Evolutionary conservation across 2,329 filamentous ascomycete species (phyloP), one percentile per base, ranked within the genome.

Genomic region (Beauveria rudraprayagi): DNA sequence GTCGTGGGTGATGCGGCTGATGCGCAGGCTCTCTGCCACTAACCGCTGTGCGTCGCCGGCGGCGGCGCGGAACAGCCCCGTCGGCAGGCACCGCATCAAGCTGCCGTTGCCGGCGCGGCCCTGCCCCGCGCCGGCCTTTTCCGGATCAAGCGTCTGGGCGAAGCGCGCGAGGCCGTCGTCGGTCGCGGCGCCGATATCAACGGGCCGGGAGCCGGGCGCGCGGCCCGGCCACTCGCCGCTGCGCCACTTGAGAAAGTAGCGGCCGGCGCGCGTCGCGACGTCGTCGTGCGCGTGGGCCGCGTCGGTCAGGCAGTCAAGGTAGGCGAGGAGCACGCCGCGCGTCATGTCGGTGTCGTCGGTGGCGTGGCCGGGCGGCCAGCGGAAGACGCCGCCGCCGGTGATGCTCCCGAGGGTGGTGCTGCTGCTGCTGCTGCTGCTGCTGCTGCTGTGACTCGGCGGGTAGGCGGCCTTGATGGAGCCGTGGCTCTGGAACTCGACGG

Each of bases 261-360:
- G 65, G 3, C 73, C 78, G 0, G 76, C 73, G 0, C 70, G 59
- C 4, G 64, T 65, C 2, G 70, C 70, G 9, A 79, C 34, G 41
- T 59, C 61, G 24, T 17, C 19, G 43, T 47, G 28, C 14, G 26
- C 26, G n/a, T 46, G 40, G n/a, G 9, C n/a, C n/a, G 41, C 34
- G 14, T 11, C n/a, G 54, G 26, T 10, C 24, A 59, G 47, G 37
- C 17, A 22, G 56, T 59, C 56, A 17, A 34, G 56, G 63, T 80
- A 80, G 3, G 76, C 76, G 16, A 80, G 71, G 5, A 80, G 68
- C 0, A 79, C 74, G 10, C 72, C 77, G 5, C 77, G 75, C 5
- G 76, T 78, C 64, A 80, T 69, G 64, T 80, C 77, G 1, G 77
- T 80, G 65, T 80, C 77, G 65, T 80, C 77, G 28, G 78, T 80